Evolutionary conservation across 306 rosid genomes (phyloP), one percentile per base, ranked within the genome.

Genomic region (Erythrophleum fordii): DNA sequence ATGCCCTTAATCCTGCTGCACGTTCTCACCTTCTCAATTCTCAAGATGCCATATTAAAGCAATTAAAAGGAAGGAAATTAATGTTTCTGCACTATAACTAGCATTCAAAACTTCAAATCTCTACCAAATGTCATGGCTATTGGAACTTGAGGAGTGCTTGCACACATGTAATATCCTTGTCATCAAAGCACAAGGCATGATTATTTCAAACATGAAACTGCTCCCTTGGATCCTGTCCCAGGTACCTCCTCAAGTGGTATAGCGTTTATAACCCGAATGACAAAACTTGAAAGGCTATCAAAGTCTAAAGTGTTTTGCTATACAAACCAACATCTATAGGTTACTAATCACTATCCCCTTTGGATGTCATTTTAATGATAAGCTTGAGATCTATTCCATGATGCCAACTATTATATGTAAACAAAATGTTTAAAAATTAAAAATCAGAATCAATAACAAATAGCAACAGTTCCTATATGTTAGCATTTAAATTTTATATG

Each of bases 101-200:
- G 35, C 22, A 68, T 35, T 81, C 12, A 37, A 42, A 44, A 53
- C 42, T 55, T 56, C 62, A 58, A 59, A 66, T 6, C 18, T 37
- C 26, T n/a, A 17, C 73, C 23, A 71, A 71, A 22, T 48, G 20
- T 60, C 72, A 60, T 20, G n/a, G 70, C 64, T 13, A 37, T 55
- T 20, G 7, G 66, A 71, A 20, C 41, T 46, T 51, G 29, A 29
- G 35, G 41, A 26, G 37, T 44, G 41, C 29, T 58, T 69, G 46
- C 37, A 75, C 34, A 46, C 28, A 37, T 11, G 39, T 49, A 61
- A 26, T 28, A 29, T 18, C 59, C 9, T 26, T 31, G 58, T 25
- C 52, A 69, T 59, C 58, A 48, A 75, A 45, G 64, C 37, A 76
- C 13, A 69, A 76, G 66, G 53, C 53, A 20, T 39, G 48, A 48